A percentile compares a stretch with the other conserved stretches of the same genome.
Evolutionary conservation across 2,329 filamentous ascomycete genomes (phyloP).

Genomic region (Alternaria incomplexa): DNA sequence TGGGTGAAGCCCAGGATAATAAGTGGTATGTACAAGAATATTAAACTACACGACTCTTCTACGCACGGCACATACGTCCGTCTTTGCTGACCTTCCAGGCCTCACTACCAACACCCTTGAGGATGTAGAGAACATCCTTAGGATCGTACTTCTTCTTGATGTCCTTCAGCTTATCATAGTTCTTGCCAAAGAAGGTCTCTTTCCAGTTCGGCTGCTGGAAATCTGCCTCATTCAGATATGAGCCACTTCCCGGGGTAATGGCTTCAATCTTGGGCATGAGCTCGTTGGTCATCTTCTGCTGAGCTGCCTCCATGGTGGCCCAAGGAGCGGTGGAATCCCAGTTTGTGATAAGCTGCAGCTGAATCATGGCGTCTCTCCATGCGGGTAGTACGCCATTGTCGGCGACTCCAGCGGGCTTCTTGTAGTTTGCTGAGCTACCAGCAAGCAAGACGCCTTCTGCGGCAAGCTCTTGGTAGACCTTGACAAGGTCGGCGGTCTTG

Average conservation of each 20-base stretch:
- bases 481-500: constrained; percentile 21
- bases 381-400: constrained; percentile 32
- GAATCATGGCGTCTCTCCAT: constrained; percentile 28
- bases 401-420: constrained; percentile 14
- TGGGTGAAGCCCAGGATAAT: neutral
- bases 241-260: constrained; percentile 26
- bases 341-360: constrained; percentile 27
- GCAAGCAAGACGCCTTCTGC: constrained; percentile 23
- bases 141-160: constrained; percentile 36
- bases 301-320: constrained; percentile 14
- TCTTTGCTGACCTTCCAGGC: constrained; percentile 16
- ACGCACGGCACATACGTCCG: constrained; percentile 20
- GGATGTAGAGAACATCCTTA: constrained; percentile 23
- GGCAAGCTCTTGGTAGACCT: constrained; percentile 17
- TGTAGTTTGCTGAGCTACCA: constrained; percentile 22
- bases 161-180: constrained; percentile 21
- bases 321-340: constrained; percentile 24
- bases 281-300: constrained; percentile 24
- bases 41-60: neutral
- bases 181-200: constrained; percentile 29
- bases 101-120: constrained; percentile 31
- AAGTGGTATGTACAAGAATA: neutral
- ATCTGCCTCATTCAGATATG: constrained; percentile 42
- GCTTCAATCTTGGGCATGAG: constrained; percentile 33
- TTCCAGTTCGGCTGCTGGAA: constrained; percentile 33